These are phyloP conservation scores for Magnusiomyces magnusii DNA, from an alignment of 1,139 yeast species.

Conservation along the genomic window DNA sequence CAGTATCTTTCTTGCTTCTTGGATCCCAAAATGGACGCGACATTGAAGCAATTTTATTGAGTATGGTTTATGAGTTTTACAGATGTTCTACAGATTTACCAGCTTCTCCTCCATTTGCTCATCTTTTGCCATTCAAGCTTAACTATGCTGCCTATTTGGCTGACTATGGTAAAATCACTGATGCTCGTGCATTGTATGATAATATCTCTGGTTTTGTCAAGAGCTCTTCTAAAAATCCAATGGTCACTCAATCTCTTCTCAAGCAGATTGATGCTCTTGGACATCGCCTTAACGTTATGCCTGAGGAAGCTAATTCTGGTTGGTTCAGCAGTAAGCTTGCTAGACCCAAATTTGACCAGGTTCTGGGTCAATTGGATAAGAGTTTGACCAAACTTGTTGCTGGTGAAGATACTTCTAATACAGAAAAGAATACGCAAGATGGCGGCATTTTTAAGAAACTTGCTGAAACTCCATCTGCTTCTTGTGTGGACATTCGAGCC, in stretches of 20 bases:
- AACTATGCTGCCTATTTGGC: slow-evolving; percentile 57
- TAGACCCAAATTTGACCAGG: slow-evolving; percentile 72
- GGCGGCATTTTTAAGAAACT: slow-evolving; percentile 66
- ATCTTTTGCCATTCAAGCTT: slow-evolving; percentile 49
- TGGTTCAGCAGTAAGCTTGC: slow-evolving; percentile 61
- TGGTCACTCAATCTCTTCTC: slow-evolving; percentile 35
- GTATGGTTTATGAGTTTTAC: slow-evolving; percentile 67
- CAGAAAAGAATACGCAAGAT: slow-evolving; percentile 32
- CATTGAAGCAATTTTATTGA: slow-evolving; percentile 43
- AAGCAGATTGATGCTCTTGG: slow-evolving; percentile 35
- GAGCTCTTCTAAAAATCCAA: slow-evolving; percentile 38
- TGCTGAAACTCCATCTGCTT: slow-evolving; percentile 23
- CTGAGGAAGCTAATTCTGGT: slow-evolving; percentile 41
- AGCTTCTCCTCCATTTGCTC: slow-evolving; percentile 40
- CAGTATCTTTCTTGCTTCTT: slow-evolving; percentile 8
- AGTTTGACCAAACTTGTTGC: slow-evolving; percentile 81
- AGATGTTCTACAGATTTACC: slow-evolving; percentile 19
- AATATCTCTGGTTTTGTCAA: slow-evolving; percentile 41
- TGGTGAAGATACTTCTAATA: slow-evolving; percentile 54
- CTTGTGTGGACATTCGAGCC: slow-evolving; percentile 12
- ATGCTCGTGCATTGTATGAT: slow-evolving; percentile 57
- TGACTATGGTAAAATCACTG: slow-evolving; percentile 51
- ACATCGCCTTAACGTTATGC: slow-evolving; percentile 20
- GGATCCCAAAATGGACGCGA: slow-evolving; percentile 27
- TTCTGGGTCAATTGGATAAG: slow-evolving; percentile 81